These are phyloP conservation scores for Neonectria neomacrospora DNA, from an alignment of 2,329 filamentous ascomycete genomes.

Conservation along the genomic window DNA sequence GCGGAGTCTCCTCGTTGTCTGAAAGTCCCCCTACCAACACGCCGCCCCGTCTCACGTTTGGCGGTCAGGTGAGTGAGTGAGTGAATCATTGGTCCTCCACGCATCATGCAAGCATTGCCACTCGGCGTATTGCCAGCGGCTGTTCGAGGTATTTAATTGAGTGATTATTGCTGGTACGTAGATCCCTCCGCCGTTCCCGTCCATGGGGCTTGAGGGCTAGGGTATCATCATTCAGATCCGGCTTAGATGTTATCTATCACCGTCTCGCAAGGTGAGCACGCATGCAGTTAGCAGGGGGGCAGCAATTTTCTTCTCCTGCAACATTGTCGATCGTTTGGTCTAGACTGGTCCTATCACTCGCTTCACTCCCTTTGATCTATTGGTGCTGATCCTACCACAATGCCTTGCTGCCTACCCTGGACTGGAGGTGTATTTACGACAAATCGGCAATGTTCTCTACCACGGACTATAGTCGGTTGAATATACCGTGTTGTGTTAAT, in stretches of 20 bases:
- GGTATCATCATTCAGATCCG: neutral
- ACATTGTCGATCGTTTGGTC: constrained; percentile 34
- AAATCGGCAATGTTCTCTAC: neutral
- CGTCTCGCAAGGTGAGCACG: neutral
- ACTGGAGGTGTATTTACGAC: neutral
- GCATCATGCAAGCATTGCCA: neutral
- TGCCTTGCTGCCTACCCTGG: constrained; percentile 15
- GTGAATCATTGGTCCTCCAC: neutral
- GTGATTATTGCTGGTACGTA: neutral
- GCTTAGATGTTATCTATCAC: neutral
- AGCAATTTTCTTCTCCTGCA: constrained; percentile 6
- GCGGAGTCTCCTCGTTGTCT: neutral
- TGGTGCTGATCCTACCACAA: neutral
- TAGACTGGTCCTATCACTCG: constrained; percentile 12
- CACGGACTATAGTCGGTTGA: neutral
- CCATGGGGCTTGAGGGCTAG: neutral
- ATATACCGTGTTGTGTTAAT: neutral
- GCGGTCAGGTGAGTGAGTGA: neutral
- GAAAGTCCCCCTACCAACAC: neutral
- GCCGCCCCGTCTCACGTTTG: neutral
- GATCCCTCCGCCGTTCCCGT: neutral
- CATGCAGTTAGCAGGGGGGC: neutral
- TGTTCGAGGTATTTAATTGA: neutral
- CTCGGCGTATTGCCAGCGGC: neutral
- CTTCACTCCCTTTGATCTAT: neutral